These are phyloP conservation scores for Ustilago curta DNA, from an alignment of 1,284 basidiomycete species.

Conservation along the genomic window DNA sequence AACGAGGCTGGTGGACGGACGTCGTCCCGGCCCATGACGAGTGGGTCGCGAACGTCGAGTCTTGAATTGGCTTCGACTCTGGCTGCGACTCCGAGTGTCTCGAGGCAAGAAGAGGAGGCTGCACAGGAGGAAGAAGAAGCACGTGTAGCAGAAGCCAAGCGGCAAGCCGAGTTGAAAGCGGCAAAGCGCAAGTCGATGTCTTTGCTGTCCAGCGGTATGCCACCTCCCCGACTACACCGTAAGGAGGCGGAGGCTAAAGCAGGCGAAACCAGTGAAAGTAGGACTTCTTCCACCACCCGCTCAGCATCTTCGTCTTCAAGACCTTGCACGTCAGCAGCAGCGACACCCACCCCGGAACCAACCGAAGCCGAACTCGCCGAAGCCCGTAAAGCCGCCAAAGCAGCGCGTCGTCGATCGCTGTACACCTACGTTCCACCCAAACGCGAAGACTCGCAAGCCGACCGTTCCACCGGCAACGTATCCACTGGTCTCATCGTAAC, in stretches of 20 bases:
- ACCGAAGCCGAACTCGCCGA: conserved; percentile 25
- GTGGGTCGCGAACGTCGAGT: conserved; percentile 17
- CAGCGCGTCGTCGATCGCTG: conserved; percentile 50
- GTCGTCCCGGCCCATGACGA: conserved; percentile 3
- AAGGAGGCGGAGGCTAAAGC: conserved; percentile 14
- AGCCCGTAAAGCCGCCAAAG: conserved; percentile 39
- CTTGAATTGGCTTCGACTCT: conserved; percentile 7
- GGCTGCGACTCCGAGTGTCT: conserved; percentile 2
- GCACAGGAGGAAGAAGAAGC: conserved; percentile 35
- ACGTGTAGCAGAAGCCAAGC: conserved; percentile 30
- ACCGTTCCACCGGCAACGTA: conserved; percentile 40
- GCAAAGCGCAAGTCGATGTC: conserved; percentile 45
- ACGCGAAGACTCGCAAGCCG: conserved; percentile 39
- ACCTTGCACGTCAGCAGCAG: not conserved
- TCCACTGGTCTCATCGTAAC: conserved; percentile 28
- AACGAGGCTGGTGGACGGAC: conserved; percentile 12
- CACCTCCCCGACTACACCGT: conserved; percentile 23
- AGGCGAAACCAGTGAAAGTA: not conserved
- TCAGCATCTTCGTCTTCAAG: not conserved
- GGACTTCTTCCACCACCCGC: not conserved
- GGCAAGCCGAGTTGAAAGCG: conserved; percentile 40
- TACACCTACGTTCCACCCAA: conserved; percentile 48
- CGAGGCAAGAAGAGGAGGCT: conserved; percentile 24
- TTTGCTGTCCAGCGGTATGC: conserved; percentile 44
- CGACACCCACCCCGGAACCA: conserved; percentile 1